A percentile compares a stretch with the other conserved stretches of the same genome.
phyloP scores from a whole-genome alignment of 2,329 filamentous ascomycete species.

The Cladosporium phlei region DNA sequence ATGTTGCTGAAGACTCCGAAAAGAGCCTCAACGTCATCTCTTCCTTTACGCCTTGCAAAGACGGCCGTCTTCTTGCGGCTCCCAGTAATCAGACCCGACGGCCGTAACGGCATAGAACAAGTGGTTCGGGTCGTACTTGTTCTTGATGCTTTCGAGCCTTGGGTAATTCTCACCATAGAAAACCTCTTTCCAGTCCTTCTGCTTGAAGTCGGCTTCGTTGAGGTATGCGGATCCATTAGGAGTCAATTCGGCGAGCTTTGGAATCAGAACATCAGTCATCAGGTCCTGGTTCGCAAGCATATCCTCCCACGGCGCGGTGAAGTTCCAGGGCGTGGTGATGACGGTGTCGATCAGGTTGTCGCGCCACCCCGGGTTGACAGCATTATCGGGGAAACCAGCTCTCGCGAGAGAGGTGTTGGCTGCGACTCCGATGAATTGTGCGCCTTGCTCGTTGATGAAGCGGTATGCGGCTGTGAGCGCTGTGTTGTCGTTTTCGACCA shows the following conservation, averaged over 20 bases:
- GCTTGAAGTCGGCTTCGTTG: conserved; percentile 33
- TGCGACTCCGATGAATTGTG: conserved; percentile 36
- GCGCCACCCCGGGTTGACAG: conserved; percentile 39
- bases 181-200: conserved; percentile 37
- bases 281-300: conserved; percentile 34
- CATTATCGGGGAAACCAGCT: conserved; percentile 34
- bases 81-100: conserved; percentile 38
- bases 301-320: conserved; percentile 34
- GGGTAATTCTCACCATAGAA: conserved; percentile 42
- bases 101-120: conserved; percentile 40
- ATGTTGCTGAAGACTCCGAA: no score
- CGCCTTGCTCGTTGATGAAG: conserved; percentile 32
- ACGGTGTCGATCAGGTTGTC: conserved; percentile 34
- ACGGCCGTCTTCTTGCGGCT: conserved; percentile 26
- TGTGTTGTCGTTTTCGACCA: conserved; percentile 20
- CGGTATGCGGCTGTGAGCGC: conserved; percentile 32
- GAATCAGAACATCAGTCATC: conserved; percentile 39
- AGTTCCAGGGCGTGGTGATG: conserved; percentile 36
- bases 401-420: conserved; percentile 35
- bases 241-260: conserved; percentile 36
- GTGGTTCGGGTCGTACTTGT: conserved; percentile 38
- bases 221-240: conserved; percentile 37
- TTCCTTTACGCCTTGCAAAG: conserved; percentile 10
- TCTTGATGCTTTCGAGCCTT: conserved; percentile 35
- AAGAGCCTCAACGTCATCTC: no score